Conservation (phyloP, 129 eudicot species). For the Deinandra increscens region DNA sequence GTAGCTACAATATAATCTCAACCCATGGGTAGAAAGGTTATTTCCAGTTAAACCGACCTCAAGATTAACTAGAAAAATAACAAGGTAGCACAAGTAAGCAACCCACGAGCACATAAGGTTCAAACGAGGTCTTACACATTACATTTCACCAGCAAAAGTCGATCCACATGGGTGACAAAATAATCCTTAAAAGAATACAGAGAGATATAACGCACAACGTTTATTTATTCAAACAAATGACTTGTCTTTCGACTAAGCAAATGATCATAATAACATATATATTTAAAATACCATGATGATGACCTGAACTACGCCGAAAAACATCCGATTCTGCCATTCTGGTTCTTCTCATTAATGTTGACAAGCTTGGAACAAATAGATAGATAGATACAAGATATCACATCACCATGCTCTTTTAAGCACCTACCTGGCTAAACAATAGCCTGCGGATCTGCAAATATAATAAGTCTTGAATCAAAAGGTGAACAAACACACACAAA, state of each 20-base stretch:
- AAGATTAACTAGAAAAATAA: too few species aligned
- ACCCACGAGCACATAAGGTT: constrained; percentile 9
- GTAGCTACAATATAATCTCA: too few species aligned
- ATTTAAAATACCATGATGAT: constrained; percentile 20
- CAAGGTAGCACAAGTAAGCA: not conserved
- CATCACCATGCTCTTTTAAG: constrained; percentile 21
- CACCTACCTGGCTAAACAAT: constrained; percentile 39
- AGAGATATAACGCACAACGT: constrained; percentile 1
- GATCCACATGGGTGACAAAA: constrained; percentile 15
- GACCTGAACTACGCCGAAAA: constrained; percentile 26
- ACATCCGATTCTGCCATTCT: constrained; percentile 23
- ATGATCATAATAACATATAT: constrained; percentile 29
- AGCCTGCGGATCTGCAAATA: constrained; percentile 40
- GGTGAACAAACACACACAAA: not conserved
- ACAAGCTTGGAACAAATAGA: constrained; percentile 25
- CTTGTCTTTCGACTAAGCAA: constrained; percentile 27
- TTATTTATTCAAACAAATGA: constrained; percentile 36
- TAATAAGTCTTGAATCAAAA: constrained; percentile 1
- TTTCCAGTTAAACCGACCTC: too few species aligned
- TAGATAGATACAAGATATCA: constrained; percentile 31
- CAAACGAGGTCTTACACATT: constrained; percentile 8
- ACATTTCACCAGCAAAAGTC: constrained; percentile 24
- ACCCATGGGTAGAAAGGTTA: too few species aligned
- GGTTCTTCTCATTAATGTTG: constrained; percentile 21
- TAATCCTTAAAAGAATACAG: constrained; percentile 27